These are phyloP conservation scores for Daldinia sp. DNA, from an alignment of 2,329 filamentous ascomycete species.

Conservation along the genomic window DNA sequence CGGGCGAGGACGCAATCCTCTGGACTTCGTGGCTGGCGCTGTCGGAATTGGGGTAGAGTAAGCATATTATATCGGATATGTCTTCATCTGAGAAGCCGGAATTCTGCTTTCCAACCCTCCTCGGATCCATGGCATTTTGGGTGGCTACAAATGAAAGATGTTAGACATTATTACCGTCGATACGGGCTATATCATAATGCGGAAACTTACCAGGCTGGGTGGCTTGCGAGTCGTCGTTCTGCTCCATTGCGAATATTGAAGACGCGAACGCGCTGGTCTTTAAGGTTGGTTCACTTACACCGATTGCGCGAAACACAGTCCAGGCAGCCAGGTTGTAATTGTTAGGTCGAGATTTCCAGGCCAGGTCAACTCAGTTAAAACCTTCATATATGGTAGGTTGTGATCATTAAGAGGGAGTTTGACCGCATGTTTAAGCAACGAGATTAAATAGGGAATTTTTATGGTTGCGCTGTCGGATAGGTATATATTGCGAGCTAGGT, in stretches of 20 bases:
- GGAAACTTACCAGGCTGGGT: constrained; percentile 50
- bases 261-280: constrained; percentile 28
- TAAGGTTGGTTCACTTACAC: constrained; percentile 31
- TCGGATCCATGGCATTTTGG: constrained; percentile 83
- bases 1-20: constrained; percentile 57
- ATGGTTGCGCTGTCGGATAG: constrained; percentile 30
- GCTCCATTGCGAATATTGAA: constrained; percentile 47
- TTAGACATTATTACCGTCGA: constrained; percentile 18
- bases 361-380: constrained; percentile 28
- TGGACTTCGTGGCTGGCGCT: constrained; percentile 78
- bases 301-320: constrained; percentile 45
- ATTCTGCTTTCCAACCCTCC: constrained; percentile 81
- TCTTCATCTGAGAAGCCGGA: constrained; percentile 87
- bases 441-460: constrained; percentile 30
- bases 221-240: constrained; percentile 49
- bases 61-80: constrained; percentile 87
- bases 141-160: constrained; percentile 65
- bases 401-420: constrained; percentile 35
- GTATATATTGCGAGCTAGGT: constrained; percentile 27
- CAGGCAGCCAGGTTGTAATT: constrained; percentile 45
- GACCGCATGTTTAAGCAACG: constrained; percentile 11
- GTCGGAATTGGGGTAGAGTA: constrained; percentile 83
- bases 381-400: constrained; percentile 20
- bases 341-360: constrained; percentile 25
- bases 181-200: background rate